Base-by-base conservation (phyloP, 768 basidiomycete genomes). In the Kwoniella heveanensis region DNA sequence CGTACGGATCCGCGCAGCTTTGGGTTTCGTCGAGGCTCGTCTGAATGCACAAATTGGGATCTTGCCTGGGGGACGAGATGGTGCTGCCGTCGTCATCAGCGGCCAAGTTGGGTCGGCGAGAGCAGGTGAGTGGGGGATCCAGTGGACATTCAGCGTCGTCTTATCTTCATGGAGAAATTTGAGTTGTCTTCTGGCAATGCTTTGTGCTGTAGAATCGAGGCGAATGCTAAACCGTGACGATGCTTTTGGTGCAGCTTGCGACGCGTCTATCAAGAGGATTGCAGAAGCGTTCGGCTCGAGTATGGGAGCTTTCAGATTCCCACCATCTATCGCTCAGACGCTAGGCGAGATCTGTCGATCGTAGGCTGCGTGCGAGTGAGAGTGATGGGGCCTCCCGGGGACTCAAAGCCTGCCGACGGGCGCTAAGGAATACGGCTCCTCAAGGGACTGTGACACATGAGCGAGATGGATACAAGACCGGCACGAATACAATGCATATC, bases 301-400 rank as follows among this genome's bases (percentile, higher is more conserved):
- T 27, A 55, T 79, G 49, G 60, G 61, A 21, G 71, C 78, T 10
- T 79, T 79, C 49, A 67, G 62, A 46, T 71, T 79, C 54, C 69
- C 78, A 17, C 65, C 74, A 22, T 30, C 62, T 21, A 67, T 77
- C 13, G 69, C 67, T 13, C 61, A 57, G 51, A 65, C 64, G 6
- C 51, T 76, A 30, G 60, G 60, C 39, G 69, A 68, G 27, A 72
- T 75, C 21, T 70, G 71, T 21, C 49, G 32, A 44, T 60, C 58
- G 25, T 57, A 46, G 54, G 39, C 17, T 19, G n/a, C n/a, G n/a
- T n/a, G n/a, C n/a, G n/a, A n/a, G n/a, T n/a, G n/a, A n/a, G n/a
- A n/a, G n/a, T n/a, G n/a, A n/a, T n/a, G n/a, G n/a, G n/a, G n/a
- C n/a, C n/a, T n/a, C n/a, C n/a, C n/a, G n/a, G n/a, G n/a, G n/a